phyloP scores from a whole-genome alignment of 768 basidiomycete species.

The Agaricus subrufescens region DNA sequence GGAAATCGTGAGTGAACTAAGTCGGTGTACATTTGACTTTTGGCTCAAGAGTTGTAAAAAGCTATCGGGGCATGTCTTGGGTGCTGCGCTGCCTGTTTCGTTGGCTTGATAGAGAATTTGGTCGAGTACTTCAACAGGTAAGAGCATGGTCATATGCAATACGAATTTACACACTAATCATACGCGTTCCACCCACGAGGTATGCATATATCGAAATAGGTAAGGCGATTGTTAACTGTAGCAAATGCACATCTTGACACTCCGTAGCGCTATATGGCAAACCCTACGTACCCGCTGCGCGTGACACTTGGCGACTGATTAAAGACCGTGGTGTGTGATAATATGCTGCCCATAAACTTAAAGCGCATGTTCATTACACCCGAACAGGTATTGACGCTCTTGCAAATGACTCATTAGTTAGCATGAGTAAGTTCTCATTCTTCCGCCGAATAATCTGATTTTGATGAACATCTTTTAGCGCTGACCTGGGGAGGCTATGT shows the following conservation, averaged over 20 bases:
- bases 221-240: slow-evolving; percentile 19
- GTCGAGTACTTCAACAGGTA: slow-evolving; percentile 80
- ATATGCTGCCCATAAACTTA: slow-evolving; percentile 6
- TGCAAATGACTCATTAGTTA: slow-evolving; percentile 78
- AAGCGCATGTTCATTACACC: slow-evolving; percentile 10
- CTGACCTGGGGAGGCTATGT: slow-evolving; percentile 79
- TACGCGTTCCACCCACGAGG: slow-evolving; percentile 24
- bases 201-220: slow-evolving; percentile 84
- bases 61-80: slow-evolving; percentile 72
- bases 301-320: slow-evolving; percentile 78
- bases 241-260: not conserved
- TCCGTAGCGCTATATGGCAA: slow-evolving; percentile 75
- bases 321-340: slow-evolving; percentile 53
- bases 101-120: slow-evolving; percentile 63
- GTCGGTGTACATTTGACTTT: not conserved
- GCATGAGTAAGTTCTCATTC: slow-evolving; percentile 52
- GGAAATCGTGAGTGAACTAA: slow-evolving; percentile 52
- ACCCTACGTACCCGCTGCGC: slow-evolving; percentile 73
- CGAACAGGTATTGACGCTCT: slow-evolving; percentile 65
- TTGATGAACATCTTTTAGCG: slow-evolving; percentile 30
- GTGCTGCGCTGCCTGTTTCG: slow-evolving; percentile 74
- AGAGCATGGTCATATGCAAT: slow-evolving; percentile 1
- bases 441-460: not conserved
- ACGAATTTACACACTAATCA: not conserved
- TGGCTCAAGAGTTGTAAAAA: slow-evolving; percentile 19